Percentiles rank a stretch among this genome's conserved stretches.
Conservation (phyloP, 2,329 filamentous ascomycete genomes). For the Verticillium nonalfalfae region DNA sequence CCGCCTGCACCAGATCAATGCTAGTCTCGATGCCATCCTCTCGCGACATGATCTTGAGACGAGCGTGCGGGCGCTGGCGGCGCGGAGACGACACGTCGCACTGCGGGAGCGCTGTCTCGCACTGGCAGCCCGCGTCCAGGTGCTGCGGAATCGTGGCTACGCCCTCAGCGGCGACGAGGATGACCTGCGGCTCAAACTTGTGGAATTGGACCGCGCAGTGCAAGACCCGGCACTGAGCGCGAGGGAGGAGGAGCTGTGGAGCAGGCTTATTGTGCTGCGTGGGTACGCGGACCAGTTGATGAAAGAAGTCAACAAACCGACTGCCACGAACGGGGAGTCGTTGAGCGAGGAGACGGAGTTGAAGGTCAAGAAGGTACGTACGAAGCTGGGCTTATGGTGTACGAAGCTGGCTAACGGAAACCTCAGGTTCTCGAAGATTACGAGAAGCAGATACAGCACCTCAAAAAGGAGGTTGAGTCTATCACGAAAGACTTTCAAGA, state of each 20-base stretch:
- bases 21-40: slow-evolving; percentile 64
- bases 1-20: slow-evolving; percentile 74
- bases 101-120: slow-evolving; percentile 68
- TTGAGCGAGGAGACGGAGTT: slow-evolving; percentile 65
- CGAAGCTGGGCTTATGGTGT: background rate
- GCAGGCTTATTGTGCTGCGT: slow-evolving; percentile 67
- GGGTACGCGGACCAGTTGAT: slow-evolving; percentile 68
- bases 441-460: slow-evolving; percentile 70
- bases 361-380: slow-evolving; percentile 66
- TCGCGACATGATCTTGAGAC: slow-evolving; percentile 72
- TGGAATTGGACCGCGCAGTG: slow-evolving; percentile 61
- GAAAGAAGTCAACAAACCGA: slow-evolving; percentile 65
- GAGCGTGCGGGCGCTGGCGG: slow-evolving; percentile 66
- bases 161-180: slow-evolving; percentile 76
- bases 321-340: slow-evolving; percentile 46
- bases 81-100: slow-evolving; percentile 64
- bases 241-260: slow-evolving; percentile 80
- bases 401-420: background rate
- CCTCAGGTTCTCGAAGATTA: slow-evolving; percentile 71
- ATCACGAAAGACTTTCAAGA: slow-evolving; percentile 51
- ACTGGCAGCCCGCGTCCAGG: slow-evolving; percentile 73
- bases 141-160: slow-evolving; percentile 75
- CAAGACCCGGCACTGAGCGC: slow-evolving; percentile 70
- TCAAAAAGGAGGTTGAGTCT: slow-evolving; percentile 66
- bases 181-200: slow-evolving; percentile 65